Percentiles rank a stretch among this genome's conserved stretches.
Evolutionary conservation across 2,329 filamentous ascomycete genomes (phyloP).

Genomic region (Alternaria arbusti): DNA sequence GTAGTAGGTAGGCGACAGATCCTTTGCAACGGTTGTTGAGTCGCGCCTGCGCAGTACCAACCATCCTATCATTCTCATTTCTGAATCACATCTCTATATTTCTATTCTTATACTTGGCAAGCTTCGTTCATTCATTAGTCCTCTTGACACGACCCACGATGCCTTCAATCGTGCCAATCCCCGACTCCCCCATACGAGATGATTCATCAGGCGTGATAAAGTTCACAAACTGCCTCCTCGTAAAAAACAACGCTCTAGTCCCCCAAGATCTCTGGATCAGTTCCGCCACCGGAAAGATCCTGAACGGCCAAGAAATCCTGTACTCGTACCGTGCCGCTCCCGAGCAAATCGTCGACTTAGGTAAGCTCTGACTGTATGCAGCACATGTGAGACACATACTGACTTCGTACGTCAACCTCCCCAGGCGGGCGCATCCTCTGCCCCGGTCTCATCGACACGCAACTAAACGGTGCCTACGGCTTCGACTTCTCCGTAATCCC

Average conservation of each 20-base stretch:
- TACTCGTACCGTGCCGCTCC: slow-evolving; percentile 73
- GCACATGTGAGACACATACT: no score
- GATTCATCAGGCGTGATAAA: slow-evolving; percentile 69
- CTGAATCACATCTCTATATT: slow-evolving; percentile 12
- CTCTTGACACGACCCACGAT: slow-evolving; percentile 32
- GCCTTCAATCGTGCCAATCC: slow-evolving; percentile 47
- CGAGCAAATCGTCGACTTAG: slow-evolving; percentile 77
- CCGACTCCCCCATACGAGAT: slow-evolving; percentile 41
- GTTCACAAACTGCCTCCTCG: slow-evolving; percentile 84
- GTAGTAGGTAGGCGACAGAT: slow-evolving; percentile 19
- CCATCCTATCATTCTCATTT: slow-evolving; percentile 19
- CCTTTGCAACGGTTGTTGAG: slow-evolving; percentile 29
- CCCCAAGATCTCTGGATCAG: slow-evolving; percentile 88
- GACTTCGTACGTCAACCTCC: no score
- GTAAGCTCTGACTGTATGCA: no score
- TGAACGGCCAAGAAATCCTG: slow-evolving; percentile 70
- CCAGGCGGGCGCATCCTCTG: slow-evolving; percentile 76
- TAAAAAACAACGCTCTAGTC: slow-evolving; percentile 72
- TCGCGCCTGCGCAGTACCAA: slow-evolving; percentile 30
- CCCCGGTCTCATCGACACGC: slow-evolving; percentile 87
- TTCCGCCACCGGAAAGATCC: slow-evolving; percentile 79
- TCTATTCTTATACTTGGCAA: neutral
- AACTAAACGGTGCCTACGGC: slow-evolving; percentile 90
- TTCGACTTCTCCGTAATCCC: slow-evolving; percentile 88
- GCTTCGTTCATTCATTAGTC: slow-evolving; percentile 8